phyloP scores from a whole-genome alignment of 2,329 filamentous ascomycete species.

The Aschersonia sp. region DNA sequence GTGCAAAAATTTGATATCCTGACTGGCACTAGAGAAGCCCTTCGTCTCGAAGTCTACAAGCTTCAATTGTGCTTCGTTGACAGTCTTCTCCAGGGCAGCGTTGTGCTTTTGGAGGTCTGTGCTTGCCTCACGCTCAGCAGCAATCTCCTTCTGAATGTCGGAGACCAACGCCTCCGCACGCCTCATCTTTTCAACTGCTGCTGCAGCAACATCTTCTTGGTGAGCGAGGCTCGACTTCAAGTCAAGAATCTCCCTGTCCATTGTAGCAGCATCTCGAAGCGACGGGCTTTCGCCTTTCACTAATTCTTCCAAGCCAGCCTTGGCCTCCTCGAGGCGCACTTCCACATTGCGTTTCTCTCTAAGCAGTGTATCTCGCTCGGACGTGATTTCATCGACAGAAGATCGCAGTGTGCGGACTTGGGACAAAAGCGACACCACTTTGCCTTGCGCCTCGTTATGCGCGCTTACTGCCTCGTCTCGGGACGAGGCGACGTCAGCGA shows the following conservation, averaged over 20 bases:
- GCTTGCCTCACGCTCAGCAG: conserved; percentile 68
- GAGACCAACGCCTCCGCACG: conserved; percentile 74
- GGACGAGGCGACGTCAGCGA: conserved; percentile 80
- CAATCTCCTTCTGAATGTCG: conserved; percentile 89
- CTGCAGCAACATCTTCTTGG: conserved; percentile 82
- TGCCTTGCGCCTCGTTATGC: conserved; percentile 88
- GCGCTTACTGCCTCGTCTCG: conserved; percentile 85
- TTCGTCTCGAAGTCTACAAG: conserved; percentile 94
- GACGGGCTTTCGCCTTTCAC: conserved; percentile 74
- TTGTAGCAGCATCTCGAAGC: conserved; percentile 75
- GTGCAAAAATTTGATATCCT: conserved; percentile 90
- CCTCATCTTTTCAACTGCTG: conserved; percentile 94
- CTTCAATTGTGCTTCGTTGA: conserved; percentile 81
- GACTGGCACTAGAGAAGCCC: conserved; percentile 85
- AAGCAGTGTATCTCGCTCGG: conserved; percentile 70
- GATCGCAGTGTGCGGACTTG: conserved; percentile 78
- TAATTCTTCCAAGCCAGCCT: conserved; percentile 76
- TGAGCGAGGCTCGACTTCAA: conserved; percentile 81
- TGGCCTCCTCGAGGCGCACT: conserved; percentile 72
- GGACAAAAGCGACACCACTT: conserved; percentile 78
- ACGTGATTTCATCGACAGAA: conserved; percentile 70
- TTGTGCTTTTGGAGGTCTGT: conserved; percentile 81
- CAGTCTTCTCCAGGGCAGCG: conserved; percentile 70
- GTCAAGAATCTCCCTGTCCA: conserved; percentile 80
- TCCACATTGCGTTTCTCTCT: conserved; percentile 89